phyloP scores from a whole-genome alignment of 2,329 filamentous ascomycete genomes.

The Alternaria burnsii region DNA sequence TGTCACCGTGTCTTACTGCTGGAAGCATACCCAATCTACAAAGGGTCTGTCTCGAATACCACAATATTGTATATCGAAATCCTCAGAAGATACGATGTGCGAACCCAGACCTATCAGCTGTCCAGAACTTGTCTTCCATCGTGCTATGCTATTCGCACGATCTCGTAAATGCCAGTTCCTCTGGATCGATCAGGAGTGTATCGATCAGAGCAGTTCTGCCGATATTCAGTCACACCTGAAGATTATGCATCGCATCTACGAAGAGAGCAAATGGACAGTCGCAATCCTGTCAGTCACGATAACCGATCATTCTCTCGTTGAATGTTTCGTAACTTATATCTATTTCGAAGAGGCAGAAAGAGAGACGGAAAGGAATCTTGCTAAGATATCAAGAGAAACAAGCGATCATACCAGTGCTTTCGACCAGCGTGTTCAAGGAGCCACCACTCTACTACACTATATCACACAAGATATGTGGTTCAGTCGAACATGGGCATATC shows the following conservation, averaged over 20 bases:
- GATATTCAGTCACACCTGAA: not conserved
- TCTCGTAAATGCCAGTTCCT: not conserved
- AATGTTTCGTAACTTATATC: not conserved
- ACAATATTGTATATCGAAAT: not conserved
- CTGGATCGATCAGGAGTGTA: not conserved
- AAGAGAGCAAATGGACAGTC: not conserved
- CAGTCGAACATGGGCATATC: not conserved
- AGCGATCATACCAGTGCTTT: too few species aligned
- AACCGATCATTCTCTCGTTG: not conserved
- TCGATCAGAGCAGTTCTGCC: not conserved
- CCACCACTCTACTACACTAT: too few species aligned
- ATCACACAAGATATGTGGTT: not conserved
- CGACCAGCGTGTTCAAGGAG: too few species aligned
- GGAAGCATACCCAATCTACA: not conserved
- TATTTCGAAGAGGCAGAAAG: not conserved
- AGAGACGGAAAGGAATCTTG: too few species aligned
- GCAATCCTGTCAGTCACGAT: not conserved
- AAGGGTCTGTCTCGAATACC: not conserved
- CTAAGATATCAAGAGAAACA: too few species aligned
- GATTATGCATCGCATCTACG: not conserved
- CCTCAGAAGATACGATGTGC: rapidly evolving
- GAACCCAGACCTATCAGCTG: not conserved
- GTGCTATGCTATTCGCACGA: not conserved
- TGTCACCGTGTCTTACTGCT: not conserved
- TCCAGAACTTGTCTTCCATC: not conserved